These are phyloP conservation scores for Ramaria rubella DNA, from an alignment of 768 basidiomycete species.

Conservation along the genomic window DNA sequence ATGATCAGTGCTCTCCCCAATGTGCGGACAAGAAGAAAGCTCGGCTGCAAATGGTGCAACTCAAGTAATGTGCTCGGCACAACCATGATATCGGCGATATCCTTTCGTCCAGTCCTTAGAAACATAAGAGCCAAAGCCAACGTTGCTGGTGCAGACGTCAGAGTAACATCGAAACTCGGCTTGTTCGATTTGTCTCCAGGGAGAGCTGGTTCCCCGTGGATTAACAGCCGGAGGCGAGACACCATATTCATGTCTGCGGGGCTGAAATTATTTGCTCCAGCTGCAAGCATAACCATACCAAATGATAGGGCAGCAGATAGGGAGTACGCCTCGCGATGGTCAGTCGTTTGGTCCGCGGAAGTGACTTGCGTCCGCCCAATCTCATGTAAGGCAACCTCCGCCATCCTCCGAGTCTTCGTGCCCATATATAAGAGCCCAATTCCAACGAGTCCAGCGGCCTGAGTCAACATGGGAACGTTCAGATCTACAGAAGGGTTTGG, in stretches of 20 bases:
- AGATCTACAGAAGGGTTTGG: slow-evolving; percentile 83
- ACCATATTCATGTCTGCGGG: slow-evolving; percentile 72
- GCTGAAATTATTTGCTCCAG: slow-evolving; percentile 54
- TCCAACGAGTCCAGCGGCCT: slow-evolving; percentile 81
- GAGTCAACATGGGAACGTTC: slow-evolving; percentile 84
- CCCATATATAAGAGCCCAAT: slow-evolving; percentile 89
- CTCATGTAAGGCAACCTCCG: slow-evolving; percentile 83
- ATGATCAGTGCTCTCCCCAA: slow-evolving; percentile 74
- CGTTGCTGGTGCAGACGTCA: slow-evolving; percentile 89
- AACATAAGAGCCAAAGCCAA: slow-evolving; percentile 92
- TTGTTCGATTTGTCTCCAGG: slow-evolving; percentile 18
- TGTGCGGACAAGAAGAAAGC: slow-evolving; percentile 76
- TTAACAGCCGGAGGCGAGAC: slow-evolving; percentile 60
- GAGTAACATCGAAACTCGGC: slow-evolving; percentile 69
- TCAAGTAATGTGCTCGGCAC: slow-evolving; percentile 77
- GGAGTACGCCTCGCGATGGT: slow-evolving; percentile 89
- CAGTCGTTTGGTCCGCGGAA: slow-evolving; percentile 77
- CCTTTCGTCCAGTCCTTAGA: slow-evolving; percentile 72
- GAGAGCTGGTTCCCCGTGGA: slow-evolving; percentile 55
- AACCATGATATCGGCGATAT: slow-evolving; percentile 78
- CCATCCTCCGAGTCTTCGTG: slow-evolving; percentile 83
- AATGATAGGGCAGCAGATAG: slow-evolving; percentile 85
- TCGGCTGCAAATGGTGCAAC: slow-evolving; percentile 82
- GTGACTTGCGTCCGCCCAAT: slow-evolving; percentile 72
- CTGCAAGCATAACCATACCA: slow-evolving; percentile 94